Evolutionary conservation across 306 rosid genomes (phyloP), one percentile per base, ranked within the genome.

Genomic region (Pachyrhizus erosus): DNA sequence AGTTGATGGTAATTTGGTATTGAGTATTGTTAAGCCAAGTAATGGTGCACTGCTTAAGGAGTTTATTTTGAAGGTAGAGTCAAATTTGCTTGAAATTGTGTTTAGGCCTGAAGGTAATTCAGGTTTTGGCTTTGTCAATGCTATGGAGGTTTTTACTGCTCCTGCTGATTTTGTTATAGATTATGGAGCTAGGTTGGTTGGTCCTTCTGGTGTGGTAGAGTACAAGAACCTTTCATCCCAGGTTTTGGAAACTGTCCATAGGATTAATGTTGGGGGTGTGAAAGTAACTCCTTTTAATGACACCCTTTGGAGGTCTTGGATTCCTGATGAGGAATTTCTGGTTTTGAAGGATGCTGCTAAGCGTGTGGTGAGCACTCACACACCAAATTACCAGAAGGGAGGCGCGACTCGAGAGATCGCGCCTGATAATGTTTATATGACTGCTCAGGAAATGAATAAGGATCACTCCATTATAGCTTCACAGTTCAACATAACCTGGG

Each of bases 251-350:
- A 91, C 97, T 79, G 61, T 91, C 49, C 84, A 87, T 81, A 91
- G 98, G 88, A 83, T 94, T 73, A 94, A 94, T 79, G 96, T 94
- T 76, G 98, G 98, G 77, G 98, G 98, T 34, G 49, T 79, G 17
- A 83, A 82, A 68, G 42, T 94, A 75, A 94, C 96, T 7, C 94
- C 98, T 62, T 89, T 91, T 78, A 94, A 94, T 77, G 98, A 94
- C 60, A 92, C 91, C 83, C 83, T 94, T 83, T 92, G 97, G 98
- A 91, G 98, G 82, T 87, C 86, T 75, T 94, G 98, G 98, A 70
- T 87, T 55, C 98, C 97, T 75, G 98, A 94, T 84, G 91, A 80
- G 42, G 88, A 80, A 48, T 94, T 82, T 75, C 87, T 94, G 70
- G 88, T 82, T 31, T 66, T 91, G 20, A 83, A 90, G 84, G 86